phyloP scores from a whole-genome alignment of 495 filamentous ascomycete genomes.

The Talaromyces wortmannii region DNA sequence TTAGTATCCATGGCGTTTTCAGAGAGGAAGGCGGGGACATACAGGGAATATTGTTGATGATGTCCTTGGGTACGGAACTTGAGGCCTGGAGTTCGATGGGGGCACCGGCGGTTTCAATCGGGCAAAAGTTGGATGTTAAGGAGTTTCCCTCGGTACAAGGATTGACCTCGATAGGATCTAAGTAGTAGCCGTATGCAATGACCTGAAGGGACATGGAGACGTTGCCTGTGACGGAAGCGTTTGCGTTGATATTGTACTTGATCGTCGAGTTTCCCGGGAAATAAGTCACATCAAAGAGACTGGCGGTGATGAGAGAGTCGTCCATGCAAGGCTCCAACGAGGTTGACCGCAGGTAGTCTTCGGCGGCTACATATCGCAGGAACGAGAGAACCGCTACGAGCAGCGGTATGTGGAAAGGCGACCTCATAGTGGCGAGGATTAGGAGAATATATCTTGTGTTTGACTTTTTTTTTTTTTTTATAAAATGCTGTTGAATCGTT shows the following conservation, averaged over 20 bases:
- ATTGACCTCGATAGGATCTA: slow-evolving; percentile 53
- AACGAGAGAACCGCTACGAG: not conserved
- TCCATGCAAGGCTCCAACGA: slow-evolving; percentile 63
- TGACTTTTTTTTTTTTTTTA: no score
- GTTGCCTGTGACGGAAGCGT: slow-evolving; percentile 66
- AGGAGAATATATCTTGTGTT: not conserved
- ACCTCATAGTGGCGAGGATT: not conserved
- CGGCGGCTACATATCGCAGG: slow-evolving; percentile 1
- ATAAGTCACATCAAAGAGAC: slow-evolving; percentile 64
- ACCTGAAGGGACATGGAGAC: slow-evolving; percentile 64
- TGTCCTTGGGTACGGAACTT: not conserved
- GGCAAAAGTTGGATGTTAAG: slow-evolving; percentile 5
- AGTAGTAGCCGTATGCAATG: slow-evolving; percentile 67
- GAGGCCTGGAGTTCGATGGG: slow-evolving; percentile 3
- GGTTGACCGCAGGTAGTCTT: slow-evolving; percentile 36
- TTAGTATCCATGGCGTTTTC: not conserved
- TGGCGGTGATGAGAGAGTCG: slow-evolving; percentile 58
- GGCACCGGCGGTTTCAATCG: slow-evolving; percentile 4
- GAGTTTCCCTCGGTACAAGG: slow-evolving; percentile 49
- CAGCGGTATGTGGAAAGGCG: not conserved
- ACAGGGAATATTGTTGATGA: slow-evolving; percentile 4
- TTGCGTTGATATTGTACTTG: slow-evolving; percentile 61
- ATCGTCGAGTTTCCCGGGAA: slow-evolving; percentile 59
- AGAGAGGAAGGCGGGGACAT: not conserved
- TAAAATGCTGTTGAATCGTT: no score